Evolutionary conservation across 768 basidiomycete species (phyloP).

Genomic region (Mycena haematopus): DNA sequence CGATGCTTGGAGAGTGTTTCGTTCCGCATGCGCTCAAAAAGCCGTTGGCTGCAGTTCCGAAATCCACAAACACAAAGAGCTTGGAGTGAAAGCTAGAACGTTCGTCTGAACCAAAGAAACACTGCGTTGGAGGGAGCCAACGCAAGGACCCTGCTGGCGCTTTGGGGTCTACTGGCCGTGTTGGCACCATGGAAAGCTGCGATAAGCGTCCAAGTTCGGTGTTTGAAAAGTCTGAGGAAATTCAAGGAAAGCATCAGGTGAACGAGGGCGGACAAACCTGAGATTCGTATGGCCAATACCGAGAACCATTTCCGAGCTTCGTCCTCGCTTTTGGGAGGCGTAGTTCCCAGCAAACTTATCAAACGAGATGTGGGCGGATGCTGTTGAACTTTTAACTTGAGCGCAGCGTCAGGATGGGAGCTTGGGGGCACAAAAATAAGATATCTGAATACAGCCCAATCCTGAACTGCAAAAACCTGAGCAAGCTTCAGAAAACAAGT

Average conservation of each 20-base stretch:
- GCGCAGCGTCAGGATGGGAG: conserved; percentile 55
- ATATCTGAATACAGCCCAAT: conserved; percentile 83
- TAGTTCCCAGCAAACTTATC: conserved; percentile 61
- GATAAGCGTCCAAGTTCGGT: conserved; percentile 64
- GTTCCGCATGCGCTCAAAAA: conserved; percentile 91
- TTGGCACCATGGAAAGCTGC: conserved; percentile 70
- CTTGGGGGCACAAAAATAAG: conserved; percentile 63
- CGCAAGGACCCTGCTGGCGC: conserved; percentile 41
- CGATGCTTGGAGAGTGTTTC: conserved; percentile 83
- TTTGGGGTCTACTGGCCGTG: conserved; percentile 47
- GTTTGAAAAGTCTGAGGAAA: conserved; percentile 59
- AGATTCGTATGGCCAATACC: conserved; percentile 65
- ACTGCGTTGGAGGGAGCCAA: conserved; percentile 67
- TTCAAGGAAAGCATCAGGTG: not conserved
- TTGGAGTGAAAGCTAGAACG: conserved; percentile 74
- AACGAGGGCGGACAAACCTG: conserved; percentile 48
- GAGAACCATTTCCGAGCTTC: conserved; percentile 73
- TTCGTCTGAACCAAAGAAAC: conserved; percentile 65
- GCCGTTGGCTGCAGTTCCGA: conserved; percentile 79
- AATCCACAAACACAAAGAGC: conserved; percentile 89
- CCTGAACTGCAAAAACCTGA: conserved; percentile 73
- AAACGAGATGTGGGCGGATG: conserved; percentile 72
- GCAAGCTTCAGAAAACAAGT: not conserved
- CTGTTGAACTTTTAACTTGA: conserved; percentile 71
- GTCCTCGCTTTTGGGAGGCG: conserved; percentile 59